Conservation (phyloP, 495 filamentous ascomycete genomes). For the Lineolata rhizophorae region DNA sequence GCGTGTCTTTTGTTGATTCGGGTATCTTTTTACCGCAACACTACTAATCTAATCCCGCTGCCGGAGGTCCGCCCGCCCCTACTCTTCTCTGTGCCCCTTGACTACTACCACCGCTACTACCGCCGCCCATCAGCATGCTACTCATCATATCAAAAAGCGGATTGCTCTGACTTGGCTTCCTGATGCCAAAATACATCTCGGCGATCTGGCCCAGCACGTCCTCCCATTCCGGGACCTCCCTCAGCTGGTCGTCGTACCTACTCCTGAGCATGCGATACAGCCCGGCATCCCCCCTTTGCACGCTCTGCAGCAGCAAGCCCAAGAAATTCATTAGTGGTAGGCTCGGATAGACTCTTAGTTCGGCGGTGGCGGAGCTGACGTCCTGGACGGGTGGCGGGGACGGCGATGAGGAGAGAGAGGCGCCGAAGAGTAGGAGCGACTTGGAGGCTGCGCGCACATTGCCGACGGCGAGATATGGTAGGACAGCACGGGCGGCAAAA, state of each 20-base stretch:
- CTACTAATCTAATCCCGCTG: too few relatives aligned
- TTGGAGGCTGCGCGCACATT: conserved; percentile 79
- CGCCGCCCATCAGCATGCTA: conserved; percentile 60
- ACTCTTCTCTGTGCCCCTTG: too few relatives aligned
- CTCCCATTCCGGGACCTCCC: conserved; percentile 56
- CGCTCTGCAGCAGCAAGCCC: conserved; percentile 55
- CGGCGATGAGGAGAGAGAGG: conserved; percentile 45
- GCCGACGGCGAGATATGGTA: conserved; percentile 77
- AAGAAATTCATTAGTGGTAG: conserved; percentile 89
- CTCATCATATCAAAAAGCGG: conserved; percentile 96
- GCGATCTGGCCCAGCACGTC: conserved; percentile 70
- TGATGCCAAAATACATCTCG: conserved; percentile 96
- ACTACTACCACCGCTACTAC: conserved; percentile 26
- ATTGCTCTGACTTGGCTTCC: conserved; percentile 67
- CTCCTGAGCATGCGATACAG: conserved; percentile 62
- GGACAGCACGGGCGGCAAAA: conserved; percentile 72
- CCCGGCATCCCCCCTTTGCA: conserved; percentile 59
- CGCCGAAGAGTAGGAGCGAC: conserved; percentile 58
- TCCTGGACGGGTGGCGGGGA: conserved; percentile 51
- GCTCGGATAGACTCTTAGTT: conserved; percentile 63
- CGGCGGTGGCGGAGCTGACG: conserved; percentile 50
- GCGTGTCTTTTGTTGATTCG: too few relatives aligned
- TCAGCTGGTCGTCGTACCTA: conserved; percentile 59
- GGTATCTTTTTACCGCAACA: too few relatives aligned
- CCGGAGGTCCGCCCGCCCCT: too few relatives aligned